phyloP scores from a whole-genome alignment of 2,329 filamentous ascomycete genomes.

The Teratosphaeria viscida region DNA sequence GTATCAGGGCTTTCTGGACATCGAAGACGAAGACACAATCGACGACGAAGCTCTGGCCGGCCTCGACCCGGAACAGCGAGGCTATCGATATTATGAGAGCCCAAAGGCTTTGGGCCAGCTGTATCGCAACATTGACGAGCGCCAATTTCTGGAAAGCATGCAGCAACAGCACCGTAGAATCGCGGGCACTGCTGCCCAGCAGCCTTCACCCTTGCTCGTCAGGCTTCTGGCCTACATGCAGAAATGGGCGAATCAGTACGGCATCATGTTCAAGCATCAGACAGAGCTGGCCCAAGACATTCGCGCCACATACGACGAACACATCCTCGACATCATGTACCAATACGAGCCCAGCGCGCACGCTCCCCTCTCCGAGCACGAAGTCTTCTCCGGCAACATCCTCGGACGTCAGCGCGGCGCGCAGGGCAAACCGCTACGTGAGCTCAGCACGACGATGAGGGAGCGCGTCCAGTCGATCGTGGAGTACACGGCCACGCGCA shows the following conservation, averaged over 20 bases:
- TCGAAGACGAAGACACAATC: constrained; percentile 35
- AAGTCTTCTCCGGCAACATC: constrained; percentile 49
- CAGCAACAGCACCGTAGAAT: constrained; percentile 12
- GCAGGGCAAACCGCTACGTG: constrained; percentile 23
- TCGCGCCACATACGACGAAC: constrained; percentile 43
- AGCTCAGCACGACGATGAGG: constrained; percentile 27
- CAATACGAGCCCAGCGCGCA: constrained; percentile 32
- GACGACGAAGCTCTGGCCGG: constrained; percentile 33
- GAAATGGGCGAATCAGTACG: constrained; percentile 15
- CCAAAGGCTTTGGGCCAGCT: constrained; percentile 58
- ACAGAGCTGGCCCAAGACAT: constrained; percentile 30
- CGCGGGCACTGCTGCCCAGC: constrained; percentile 4
- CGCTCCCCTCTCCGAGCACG: constrained; percentile 38
- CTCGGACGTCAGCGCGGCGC: constrained; percentile 37
- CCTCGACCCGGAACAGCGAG: constrained; percentile 16
- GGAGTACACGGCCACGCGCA: constrained; percentile 32
- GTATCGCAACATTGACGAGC: constrained; percentile 64
- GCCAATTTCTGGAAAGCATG: constrained; percentile 49
- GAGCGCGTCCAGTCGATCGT: constrained; percentile 34
- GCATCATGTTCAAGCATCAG: constrained; percentile 29
- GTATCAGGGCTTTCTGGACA: constrained; percentile 34
- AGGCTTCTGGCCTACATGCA: constrained; percentile 25
- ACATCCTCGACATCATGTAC: constrained; percentile 39
- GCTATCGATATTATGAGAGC: constrained; percentile 54
- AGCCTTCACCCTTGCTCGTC: background rate